These are phyloP conservation scores for Helicostylum pulchrum DNA, from an alignment of 192 early-diverging fungal genomes.

Conservation along the genomic window DNA sequence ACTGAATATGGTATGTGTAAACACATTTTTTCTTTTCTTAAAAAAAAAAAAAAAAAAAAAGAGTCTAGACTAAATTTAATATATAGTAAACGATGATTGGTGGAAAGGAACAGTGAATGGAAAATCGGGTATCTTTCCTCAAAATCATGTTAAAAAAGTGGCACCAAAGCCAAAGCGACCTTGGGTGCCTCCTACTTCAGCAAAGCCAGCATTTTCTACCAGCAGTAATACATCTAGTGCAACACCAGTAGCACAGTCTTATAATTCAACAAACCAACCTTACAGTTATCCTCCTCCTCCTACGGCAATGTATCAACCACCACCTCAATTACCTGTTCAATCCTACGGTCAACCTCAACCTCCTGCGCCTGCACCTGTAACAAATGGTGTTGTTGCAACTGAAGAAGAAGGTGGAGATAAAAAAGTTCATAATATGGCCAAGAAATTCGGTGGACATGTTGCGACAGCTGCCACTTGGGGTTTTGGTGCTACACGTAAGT, in stretches of 20 bases:
- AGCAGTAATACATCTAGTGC: background rate
- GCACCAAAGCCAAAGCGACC: background rate
- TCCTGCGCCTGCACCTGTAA: constrained; percentile 17
- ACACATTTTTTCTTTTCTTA: background rate
- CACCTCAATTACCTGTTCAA: background rate
- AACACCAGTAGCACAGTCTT: background rate
- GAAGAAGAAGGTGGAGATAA: background rate
- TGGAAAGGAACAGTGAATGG: constrained; percentile 33
- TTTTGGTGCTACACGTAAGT: constrained; percentile 36
- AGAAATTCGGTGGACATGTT: constrained; percentile 28
- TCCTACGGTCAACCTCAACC: constrained; percentile 14
- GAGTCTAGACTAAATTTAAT: background rate
- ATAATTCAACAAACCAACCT: background rate
- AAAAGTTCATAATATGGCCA: constrained; percentile 19
- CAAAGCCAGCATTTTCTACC: background rate
- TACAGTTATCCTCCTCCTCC: constrained; percentile 1
- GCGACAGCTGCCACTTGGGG: constrained; percentile 32
- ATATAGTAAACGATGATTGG: constrained; percentile 39
- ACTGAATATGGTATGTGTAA: constrained; percentile 33
- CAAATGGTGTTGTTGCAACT: background rate
- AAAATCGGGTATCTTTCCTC: constrained; percentile 32
- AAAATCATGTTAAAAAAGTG: constrained; percentile 25
- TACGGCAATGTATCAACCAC: background rate
- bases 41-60: background rate
- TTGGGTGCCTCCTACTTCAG: background rate